phyloP scores from a whole-genome alignment of 441 rosid genomes.

The Geranium incanum region DNA sequence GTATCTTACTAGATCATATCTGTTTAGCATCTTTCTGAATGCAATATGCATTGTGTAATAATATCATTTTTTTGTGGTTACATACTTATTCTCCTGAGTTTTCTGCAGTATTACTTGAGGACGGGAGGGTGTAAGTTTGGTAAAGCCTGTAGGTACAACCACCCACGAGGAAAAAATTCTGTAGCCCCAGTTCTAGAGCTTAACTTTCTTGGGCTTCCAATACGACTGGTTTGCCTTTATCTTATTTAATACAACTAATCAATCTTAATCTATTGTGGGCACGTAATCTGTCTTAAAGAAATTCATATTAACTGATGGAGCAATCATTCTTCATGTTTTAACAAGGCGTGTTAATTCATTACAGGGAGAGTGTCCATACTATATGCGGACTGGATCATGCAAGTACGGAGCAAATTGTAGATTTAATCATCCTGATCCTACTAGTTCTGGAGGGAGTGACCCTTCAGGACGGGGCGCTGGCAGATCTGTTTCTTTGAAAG shows the following conservation, averaged over 20 bases:
- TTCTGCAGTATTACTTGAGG: slow-evolving; percentile 70
- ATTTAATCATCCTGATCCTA: slow-evolving; percentile 90
- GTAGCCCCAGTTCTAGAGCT: slow-evolving; percentile 39
- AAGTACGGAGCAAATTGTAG: slow-evolving; percentile 74
- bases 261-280: background rate
- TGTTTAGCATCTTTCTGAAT: background rate
- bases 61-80: slow-evolving; percentile 12
- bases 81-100: slow-evolving; percentile 24
- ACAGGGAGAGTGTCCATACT: slow-evolving; percentile 84
- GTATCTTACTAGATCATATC: background rate
- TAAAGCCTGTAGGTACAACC: slow-evolving; percentile 75
- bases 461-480: slow-evolving; percentile 45
- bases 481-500: slow-evolving; percentile 43
- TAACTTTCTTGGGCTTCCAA: slow-evolving; percentile 86
- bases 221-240: slow-evolving; percentile 46
- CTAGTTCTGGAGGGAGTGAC: slow-evolving; percentile 43
- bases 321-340: background rate
- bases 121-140: slow-evolving; percentile 96
- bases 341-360: slow-evolving; percentile 5
- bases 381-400: slow-evolving; percentile 95
- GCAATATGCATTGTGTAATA: slow-evolving; percentile 3
- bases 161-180: slow-evolving; percentile 38
- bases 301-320: background rate
- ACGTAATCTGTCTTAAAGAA: background rate
- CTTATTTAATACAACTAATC: background rate